Conservation (phyloP, 2,329 filamentous ascomycete genomes). For the Epichloe sylvatica region DNA sequence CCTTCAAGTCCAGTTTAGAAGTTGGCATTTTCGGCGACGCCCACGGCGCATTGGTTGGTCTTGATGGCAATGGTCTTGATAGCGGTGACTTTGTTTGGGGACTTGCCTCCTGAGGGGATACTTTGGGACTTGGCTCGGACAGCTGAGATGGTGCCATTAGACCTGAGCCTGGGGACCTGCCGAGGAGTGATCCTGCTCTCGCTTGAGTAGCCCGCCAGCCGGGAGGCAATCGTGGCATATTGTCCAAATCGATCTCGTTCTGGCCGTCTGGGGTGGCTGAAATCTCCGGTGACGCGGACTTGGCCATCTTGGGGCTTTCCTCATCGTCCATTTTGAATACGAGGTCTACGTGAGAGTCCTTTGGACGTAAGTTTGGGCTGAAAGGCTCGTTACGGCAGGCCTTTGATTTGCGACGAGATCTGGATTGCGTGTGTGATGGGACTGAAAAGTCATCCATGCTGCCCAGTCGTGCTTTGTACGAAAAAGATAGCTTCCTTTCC, state of each 20-base stretch:
- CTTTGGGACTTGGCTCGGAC: not conserved
- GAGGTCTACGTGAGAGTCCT: slow-evolving; percentile 56
- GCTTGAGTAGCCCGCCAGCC: slow-evolving; percentile 14
- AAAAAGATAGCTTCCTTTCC: slow-evolving; percentile 47
- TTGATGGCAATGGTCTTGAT: slow-evolving; percentile 6
- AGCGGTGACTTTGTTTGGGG: not conserved
- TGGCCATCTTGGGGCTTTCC: slow-evolving; percentile 20
- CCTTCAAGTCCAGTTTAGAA: slow-evolving; percentile 56
- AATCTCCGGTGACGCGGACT: slow-evolving; percentile 14
- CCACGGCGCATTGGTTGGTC: slow-evolving; percentile 32
- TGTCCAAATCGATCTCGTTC: slow-evolving; percentile 14
- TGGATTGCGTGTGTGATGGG: slow-evolving; percentile 29
- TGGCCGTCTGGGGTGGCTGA: slow-evolving; percentile 9
- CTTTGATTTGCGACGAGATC: slow-evolving; percentile 32
- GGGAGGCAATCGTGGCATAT: slow-evolving; percentile 17
- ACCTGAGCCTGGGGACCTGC: not conserved
- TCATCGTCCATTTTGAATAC: slow-evolving; percentile 95
- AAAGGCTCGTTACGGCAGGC: slow-evolving; percentile 38
- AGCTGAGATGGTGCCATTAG: not conserved
- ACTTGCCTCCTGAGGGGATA: not conserved
- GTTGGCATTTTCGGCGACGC: slow-evolving; percentile 36
- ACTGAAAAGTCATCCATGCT: slow-evolving; percentile 49
- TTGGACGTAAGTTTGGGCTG: slow-evolving; percentile 55
- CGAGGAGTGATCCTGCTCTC: not conserved
- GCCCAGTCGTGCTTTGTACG: slow-evolving; percentile 45